Conservation (phyloP, 805 yeast species). For the Helenozyma baotianmanensis region DNA sequence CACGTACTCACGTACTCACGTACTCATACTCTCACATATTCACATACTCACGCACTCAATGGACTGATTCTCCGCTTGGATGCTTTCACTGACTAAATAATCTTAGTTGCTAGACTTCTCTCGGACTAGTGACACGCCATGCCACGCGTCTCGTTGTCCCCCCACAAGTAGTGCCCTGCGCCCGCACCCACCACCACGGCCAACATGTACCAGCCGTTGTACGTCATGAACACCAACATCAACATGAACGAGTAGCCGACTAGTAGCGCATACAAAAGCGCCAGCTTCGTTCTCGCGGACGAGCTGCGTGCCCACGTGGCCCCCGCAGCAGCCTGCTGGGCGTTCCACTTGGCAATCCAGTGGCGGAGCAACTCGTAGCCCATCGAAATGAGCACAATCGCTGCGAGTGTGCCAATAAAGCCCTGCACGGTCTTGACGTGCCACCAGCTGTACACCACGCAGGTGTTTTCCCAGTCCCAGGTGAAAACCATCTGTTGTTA, state of each 20-base stretch:
- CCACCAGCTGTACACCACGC: constrained; percentile 79
- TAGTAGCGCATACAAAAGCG: constrained; percentile 55
- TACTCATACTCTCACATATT: no score
- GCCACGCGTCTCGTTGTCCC: constrained; percentile 19
- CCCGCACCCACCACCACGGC: constrained; percentile 70
- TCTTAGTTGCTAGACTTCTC: no score
- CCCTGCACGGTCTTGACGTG: constrained; percentile 53
- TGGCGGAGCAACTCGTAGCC: constrained; percentile 57
- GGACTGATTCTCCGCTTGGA: no score
- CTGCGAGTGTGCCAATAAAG: constrained; percentile 48
- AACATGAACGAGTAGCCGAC: constrained; percentile 66
- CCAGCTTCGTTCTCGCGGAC: constrained; percentile 22
- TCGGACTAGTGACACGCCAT: constrained; percentile 32
- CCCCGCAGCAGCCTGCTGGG: background rate
- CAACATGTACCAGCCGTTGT: constrained; percentile 79
- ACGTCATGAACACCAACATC: constrained; percentile 84
- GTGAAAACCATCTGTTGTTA: constrained; percentile 60
- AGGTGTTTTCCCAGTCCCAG: constrained; percentile 70
- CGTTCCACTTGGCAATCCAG: constrained; percentile 27
- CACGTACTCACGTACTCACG: no score
- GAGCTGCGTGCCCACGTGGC: constrained; percentile 1
- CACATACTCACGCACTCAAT: no score
- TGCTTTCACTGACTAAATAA: no score
- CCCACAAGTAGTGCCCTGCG: constrained; percentile 65
- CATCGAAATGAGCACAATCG: constrained; percentile 45